Conservation (phyloP, 345 rosid genomes). For the Eucalyptus fibrosa region DNA sequence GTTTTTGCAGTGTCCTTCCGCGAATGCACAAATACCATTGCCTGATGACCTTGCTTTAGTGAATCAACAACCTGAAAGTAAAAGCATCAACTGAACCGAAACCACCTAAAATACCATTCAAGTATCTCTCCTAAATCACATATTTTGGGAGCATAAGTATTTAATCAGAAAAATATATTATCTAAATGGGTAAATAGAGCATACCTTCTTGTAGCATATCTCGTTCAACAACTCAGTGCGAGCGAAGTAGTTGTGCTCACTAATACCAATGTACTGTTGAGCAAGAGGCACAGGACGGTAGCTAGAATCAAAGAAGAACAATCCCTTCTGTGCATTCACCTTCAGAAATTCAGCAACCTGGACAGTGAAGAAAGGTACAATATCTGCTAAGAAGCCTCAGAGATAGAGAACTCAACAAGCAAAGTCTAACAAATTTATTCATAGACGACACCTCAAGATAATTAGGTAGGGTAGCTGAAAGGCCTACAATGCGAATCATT, state of each 20-base stretch:
- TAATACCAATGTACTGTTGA: slow-evolving; percentile 94
- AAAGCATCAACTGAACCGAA: background rate
- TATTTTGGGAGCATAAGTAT: background rate
- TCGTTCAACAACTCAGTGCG: slow-evolving; percentile 79
- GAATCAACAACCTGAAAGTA: slow-evolving; percentile 70
- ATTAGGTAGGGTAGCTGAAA: slow-evolving; percentile 95
- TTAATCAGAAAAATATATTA: background rate
- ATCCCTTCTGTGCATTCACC: slow-evolving; percentile 85
- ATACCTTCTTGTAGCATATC: slow-evolving; percentile 91
- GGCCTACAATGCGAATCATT: slow-evolving; percentile 98
- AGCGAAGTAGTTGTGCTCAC: slow-evolving; percentile 80
- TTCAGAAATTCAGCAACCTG: slow-evolving; percentile 97
- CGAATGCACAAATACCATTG: slow-evolving; percentile 96
- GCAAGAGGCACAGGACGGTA: slow-evolving; percentile 98
- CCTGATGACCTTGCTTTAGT: slow-evolving; percentile 86
- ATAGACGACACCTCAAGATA: slow-evolving; percentile 56
- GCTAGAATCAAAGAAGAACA: slow-evolving; percentile 94
- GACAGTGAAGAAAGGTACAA: background rate
- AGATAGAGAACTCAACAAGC: background rate
- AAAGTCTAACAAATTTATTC: background rate
- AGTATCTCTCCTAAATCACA: background rate
- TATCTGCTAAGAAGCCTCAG: background rate
- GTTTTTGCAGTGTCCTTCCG: slow-evolving; percentile 97
- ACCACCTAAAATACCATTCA: background rate
- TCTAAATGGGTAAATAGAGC: background rate